Evolutionary conservation across 2,329 filamentous ascomycete genomes (phyloP).

Genomic region (Penicillium sp.): DNA sequence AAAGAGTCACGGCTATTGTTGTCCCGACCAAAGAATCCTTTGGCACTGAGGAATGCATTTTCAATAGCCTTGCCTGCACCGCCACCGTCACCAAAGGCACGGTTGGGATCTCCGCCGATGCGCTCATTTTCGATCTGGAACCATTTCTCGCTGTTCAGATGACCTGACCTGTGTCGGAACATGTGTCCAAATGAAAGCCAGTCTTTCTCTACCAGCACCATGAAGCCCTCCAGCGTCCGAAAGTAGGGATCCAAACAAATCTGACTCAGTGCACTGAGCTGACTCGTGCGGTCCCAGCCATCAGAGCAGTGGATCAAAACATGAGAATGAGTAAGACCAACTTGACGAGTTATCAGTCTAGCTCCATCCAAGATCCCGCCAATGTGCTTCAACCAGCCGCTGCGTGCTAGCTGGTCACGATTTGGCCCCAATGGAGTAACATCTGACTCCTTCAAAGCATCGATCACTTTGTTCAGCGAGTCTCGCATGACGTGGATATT

Average conservation of each 20-base stretch:
- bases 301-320: slow-evolving; percentile 97
- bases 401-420: slow-evolving; percentile 74
- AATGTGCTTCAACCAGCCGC: slow-evolving; percentile 90
- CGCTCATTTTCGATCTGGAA: slow-evolving; percentile 81
- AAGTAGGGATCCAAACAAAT: slow-evolving; percentile 95
- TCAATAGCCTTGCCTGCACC: slow-evolving; percentile 72
- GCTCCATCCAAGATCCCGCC: slow-evolving; percentile 79
- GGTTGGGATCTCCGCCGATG: slow-evolving; percentile 56
- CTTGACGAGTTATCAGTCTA: slow-evolving; percentile 76
- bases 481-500: slow-evolving; percentile 98
- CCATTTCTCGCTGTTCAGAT: slow-evolving; percentile 88
- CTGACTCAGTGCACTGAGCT: slow-evolving; percentile 87
- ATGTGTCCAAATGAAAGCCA: slow-evolving; percentile 98
- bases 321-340: slow-evolving; percentile 90
- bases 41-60: slow-evolving; percentile 78
- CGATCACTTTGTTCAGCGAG: slow-evolving; percentile 82
- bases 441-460: slow-evolving; percentile 89
- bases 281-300: slow-evolving; percentile 95
- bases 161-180: slow-evolving; percentile 89
- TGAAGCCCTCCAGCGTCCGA: slow-evolving; percentile 89
- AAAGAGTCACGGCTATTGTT: slow-evolving; percentile 64
- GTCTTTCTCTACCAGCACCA: slow-evolving; percentile 92
- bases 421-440: slow-evolving; percentile 79
- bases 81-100: slow-evolving; percentile 41
- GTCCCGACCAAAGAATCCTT: slow-evolving; percentile 83